Conservation (phyloP, 495 filamentous ascomycete species). For the Talaromyces adpressus region DNA sequence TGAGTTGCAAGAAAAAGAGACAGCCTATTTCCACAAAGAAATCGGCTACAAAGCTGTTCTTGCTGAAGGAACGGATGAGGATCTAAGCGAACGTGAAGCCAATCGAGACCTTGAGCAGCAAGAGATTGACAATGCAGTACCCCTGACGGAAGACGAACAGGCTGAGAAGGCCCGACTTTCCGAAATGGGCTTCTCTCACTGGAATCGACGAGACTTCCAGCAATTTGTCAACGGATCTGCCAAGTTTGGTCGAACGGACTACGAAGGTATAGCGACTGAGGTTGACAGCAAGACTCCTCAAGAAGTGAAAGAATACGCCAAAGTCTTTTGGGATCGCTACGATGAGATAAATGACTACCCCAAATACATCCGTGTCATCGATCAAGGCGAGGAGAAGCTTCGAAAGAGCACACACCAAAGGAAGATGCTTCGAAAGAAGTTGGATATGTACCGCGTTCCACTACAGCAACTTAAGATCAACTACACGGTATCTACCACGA, state of each 20-base stretch:
- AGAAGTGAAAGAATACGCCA: conserved; percentile 83
- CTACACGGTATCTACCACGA: conserved; percentile 97
- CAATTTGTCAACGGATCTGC: conserved; percentile 94
- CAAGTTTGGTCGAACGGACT: conserved; percentile 82
- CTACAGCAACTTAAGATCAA: conserved; percentile 97
- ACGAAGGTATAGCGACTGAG: conserved; percentile 76
- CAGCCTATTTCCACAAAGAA: conserved; percentile 90
- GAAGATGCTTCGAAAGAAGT: conserved; percentile 90
- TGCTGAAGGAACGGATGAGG: conserved; percentile 76
- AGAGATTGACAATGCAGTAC: conserved; percentile 84
- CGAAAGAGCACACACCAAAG: conserved; percentile 86
- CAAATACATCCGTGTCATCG: conserved; percentile 81
- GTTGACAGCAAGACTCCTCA: conserved; percentile 82
- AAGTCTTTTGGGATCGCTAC: conserved; percentile 91
- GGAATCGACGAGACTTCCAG: conserved; percentile 97
- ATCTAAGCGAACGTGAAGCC: conserved; percentile 73
- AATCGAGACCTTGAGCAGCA: conserved; percentile 83
- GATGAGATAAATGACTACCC: conserved; percentile 79
- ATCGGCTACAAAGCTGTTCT: conserved; percentile 89
- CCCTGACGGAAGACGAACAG: conserved; percentile 84
- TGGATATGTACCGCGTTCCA: conserved; percentile 90
- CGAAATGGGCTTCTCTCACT: conserved; percentile 80
- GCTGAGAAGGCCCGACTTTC: conserved; percentile 74
- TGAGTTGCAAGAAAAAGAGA: conserved; percentile 93
- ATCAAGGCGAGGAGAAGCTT: conserved; percentile 83